Evolutionary conservation across 257 asterid species (phyloP), one percentile per base, ranked within the genome.

Genomic region (Cruciata laevipes): DNA sequence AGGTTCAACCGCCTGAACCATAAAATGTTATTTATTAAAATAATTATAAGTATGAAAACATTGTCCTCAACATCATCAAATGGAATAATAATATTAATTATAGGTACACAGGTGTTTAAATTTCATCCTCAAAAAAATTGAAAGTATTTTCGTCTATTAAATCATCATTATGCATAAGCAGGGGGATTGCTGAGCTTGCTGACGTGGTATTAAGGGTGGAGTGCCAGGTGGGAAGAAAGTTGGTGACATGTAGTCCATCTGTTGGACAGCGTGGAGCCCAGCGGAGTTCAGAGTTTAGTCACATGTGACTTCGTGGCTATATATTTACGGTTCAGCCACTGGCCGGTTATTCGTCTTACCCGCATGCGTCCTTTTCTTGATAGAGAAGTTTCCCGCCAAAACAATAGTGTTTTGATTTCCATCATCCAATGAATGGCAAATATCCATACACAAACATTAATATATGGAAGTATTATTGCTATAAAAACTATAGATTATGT

Each of bases 301-400:
- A n/a, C 8, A 1, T 51, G 25, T 53, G 30, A 53, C 11, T 27
- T n/a, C 13, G 60, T n/a, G 60, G 25, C 7, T 4, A 5, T 11
- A 14, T 47, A 14, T 47, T 47, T 14, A 47, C 20, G 3, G 16
- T 47, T 47, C 8, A 0, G 55, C 55, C 55, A 17, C 20, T 77
- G 74, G 78, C 83, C 73, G 64, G 63, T 68, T 47, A 23, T 6
- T 30, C 16, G 63, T 75, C 87, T 75, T 77, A 61, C 66, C 73
- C 79, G 66, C 78, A 64, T 62, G 75, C 77, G 69, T 74, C 77
- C 65, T 47, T 77, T 74, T 75, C 76, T 73, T 63, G 76, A 85
- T 61, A 51, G 58, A 53, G 75, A 78, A 75, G 31, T 78, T 47
- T 85, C 84, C 95, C 91, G 83, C 95, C 88, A 78, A 82, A 82